These are phyloP conservation scores for Peronosclerospora sorghi DNA, from an alignment of 352 stramenopile genomes.

Conservation along the genomic window DNA sequence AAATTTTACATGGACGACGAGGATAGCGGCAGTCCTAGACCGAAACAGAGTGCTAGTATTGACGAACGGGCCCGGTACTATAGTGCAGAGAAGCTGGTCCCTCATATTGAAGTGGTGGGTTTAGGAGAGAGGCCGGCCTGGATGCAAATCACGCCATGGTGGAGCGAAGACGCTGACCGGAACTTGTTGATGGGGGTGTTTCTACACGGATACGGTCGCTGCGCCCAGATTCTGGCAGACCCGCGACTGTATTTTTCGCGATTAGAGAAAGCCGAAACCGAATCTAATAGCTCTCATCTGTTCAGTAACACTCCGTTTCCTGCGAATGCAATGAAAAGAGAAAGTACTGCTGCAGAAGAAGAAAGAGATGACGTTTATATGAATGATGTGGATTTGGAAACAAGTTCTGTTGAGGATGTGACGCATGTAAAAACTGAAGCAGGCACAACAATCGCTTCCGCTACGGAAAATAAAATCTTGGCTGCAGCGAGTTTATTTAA, in stretches of 20 bases:
- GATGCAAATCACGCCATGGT: constrained; percentile 80
- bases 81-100: constrained; percentile 52
- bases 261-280: constrained; percentile 35
- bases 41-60: constrained; percentile 37
- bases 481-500: constrained; percentile 44
- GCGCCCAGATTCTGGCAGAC: constrained; percentile 70
- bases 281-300: background rate
- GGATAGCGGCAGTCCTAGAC: constrained; percentile 9
- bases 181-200: constrained; percentile 80
- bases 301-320: background rate
- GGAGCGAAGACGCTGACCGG: constrained; percentile 69
- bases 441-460: background rate
- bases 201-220: constrained; percentile 77
- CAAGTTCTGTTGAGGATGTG: constrained; percentile 27
- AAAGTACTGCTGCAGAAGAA: constrained; percentile 2
- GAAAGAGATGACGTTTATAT: constrained; percentile 18
- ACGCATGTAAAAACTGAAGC: constrained; percentile 20
- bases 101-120: constrained; percentile 51
- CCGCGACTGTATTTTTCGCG: constrained; percentile 58
- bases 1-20: constrained; percentile 24
- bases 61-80: constrained; percentile 67
- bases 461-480: constrained; percentile 1
- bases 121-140: constrained; percentile 62
- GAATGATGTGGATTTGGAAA: constrained; percentile 39
- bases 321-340: constrained; percentile 9